phyloP scores from a whole-genome alignment of 306 rosid species.

The Pyrus pyrifolia region DNA sequence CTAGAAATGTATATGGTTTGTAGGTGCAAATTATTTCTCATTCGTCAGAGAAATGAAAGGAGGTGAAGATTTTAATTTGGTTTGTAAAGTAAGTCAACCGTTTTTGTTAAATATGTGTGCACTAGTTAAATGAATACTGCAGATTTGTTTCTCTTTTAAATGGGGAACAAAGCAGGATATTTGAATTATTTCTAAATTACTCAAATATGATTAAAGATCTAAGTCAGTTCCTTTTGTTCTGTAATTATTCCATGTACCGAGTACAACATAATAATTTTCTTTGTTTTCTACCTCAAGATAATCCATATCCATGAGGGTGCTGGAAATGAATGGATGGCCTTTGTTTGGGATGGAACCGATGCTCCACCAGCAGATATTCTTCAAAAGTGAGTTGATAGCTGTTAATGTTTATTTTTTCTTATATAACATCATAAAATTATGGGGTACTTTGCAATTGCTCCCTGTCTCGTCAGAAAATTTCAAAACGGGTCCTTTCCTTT shows the following conservation, averaged over 20 bases:
- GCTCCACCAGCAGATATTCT: conserved; percentile 33
- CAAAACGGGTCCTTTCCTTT: not conserved
- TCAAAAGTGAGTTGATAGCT: conserved; percentile 37
- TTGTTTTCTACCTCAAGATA: conserved; percentile 36
- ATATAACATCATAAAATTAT: not conserved
- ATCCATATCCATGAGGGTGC: conserved; percentile 37
- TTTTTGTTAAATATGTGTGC: not conserved
- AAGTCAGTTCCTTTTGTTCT: not conserved
- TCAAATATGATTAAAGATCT: not conserved
- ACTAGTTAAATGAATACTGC: not conserved
- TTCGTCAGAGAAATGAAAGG: conserved; percentile 40
- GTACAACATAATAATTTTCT: not conserved
- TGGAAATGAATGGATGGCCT: conserved; percentile 33
- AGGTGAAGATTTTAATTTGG: conserved; percentile 36
- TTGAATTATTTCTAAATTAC: not conserved
- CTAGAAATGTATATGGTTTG: conserved; percentile 17
- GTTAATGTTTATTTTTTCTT: not conserved
- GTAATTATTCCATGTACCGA: conserved; percentile 7
- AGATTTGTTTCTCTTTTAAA: not conserved
- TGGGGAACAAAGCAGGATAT: not conserved
- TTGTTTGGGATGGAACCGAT: conserved; percentile 85
- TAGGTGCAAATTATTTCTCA: conserved; percentile 35
- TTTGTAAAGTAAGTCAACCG: conserved; percentile 57
- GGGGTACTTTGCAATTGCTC: not conserved
- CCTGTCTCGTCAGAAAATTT: not conserved